A percentile compares a stretch with the other conserved stretches of the same genome.
These are phyloP conservation scores for Acrocalymma vagum DNA, from an alignment of 2,329 filamentous ascomycete species.

Conservation along the genomic window DNA sequence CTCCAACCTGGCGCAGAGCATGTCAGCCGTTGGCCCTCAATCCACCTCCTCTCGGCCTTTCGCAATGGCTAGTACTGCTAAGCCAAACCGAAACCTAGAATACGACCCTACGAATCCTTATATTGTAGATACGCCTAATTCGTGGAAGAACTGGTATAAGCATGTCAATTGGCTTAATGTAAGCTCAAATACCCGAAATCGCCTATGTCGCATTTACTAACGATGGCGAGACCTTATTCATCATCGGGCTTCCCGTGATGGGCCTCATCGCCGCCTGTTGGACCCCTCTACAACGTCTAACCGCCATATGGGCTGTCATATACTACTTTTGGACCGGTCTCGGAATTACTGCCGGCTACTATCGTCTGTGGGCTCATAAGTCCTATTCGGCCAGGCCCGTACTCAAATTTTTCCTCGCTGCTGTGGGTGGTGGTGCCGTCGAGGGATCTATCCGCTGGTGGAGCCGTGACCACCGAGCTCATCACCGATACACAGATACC, in stretches of 20 bases:
- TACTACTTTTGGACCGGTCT: slow-evolving; percentile 87
- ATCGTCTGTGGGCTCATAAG: slow-evolving; percentile 74
- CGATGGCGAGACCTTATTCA: slow-evolving; percentile 79
- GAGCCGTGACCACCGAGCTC: slow-evolving; percentile 58
- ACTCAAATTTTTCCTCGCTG: slow-evolving; percentile 56
- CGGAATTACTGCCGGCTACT: slow-evolving; percentile 66
- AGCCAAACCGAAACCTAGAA: no score
- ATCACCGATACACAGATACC: slow-evolving; percentile 60
- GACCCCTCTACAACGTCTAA: slow-evolving; percentile 76
- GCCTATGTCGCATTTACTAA: no score
- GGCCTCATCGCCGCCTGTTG: slow-evolving; percentile 79
- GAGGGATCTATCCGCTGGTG: slow-evolving; percentile 60
- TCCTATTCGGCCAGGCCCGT: slow-evolving; percentile 54
- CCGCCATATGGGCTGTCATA: slow-evolving; percentile 73
- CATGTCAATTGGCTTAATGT: slow-evolving; percentile 95
- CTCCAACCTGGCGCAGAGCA: no score
- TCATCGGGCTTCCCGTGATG: slow-evolving; percentile 76
- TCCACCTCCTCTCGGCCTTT: no score
- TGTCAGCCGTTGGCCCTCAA: no score
- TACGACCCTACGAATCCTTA: no score
- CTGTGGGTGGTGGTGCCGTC: slow-evolving; percentile 55
- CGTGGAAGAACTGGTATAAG: slow-evolving; percentile 85
- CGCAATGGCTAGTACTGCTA: no score
- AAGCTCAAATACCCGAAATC: no score
- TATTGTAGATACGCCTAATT: no score